A percentile compares a stretch with the other conserved stretches of the same genome.
phyloP scores from a whole-genome alignment of 345 rosid species.

The Hypericum androsaemum region DNA sequence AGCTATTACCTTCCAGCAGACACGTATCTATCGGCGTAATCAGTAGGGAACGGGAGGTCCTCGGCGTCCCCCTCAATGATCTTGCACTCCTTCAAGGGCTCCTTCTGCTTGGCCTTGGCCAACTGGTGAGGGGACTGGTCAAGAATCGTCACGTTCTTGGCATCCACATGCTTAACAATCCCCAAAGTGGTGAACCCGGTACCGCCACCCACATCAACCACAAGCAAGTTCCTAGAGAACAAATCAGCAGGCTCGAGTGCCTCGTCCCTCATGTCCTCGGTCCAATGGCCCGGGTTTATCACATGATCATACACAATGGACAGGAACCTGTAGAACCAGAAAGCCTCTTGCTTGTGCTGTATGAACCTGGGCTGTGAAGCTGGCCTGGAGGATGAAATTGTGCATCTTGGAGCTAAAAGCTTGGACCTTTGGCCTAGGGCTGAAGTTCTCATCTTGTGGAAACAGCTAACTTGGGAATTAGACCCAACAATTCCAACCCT shows the following conservation, averaged over 20 bases:
- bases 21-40: slow-evolving; percentile 88
- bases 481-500: slow-evolving; percentile 35
- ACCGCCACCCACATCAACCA: slow-evolving; percentile 99
- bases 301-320: slow-evolving; percentile 91
- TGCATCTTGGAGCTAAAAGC: slow-evolving; percentile 38
- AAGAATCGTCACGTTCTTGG: slow-evolving; percentile 88
- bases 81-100: slow-evolving; percentile 89
- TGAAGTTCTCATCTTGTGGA: slow-evolving; percentile 25
- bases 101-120: slow-evolving; percentile 88
- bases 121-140: slow-evolving; percentile 99
- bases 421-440: slow-evolving; percentile 23
- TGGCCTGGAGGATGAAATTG: slow-evolving; percentile 69
- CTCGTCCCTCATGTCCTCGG: slow-evolving; percentile 95
- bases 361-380: slow-evolving; percentile 92
- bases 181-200: slow-evolving; percentile 98
- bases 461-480: slow-evolving; percentile 29
- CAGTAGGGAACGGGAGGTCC: slow-evolving; percentile 79
- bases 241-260: slow-evolving; percentile 98
- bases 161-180: slow-evolving; percentile 86
- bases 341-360: slow-evolving; percentile 96
- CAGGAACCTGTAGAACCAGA: slow-evolving; percentile 94
- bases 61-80: slow-evolving; percentile 94
- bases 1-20: slow-evolving; percentile 82
- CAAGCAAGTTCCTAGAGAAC: slow-evolving; percentile 50
- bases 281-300: slow-evolving; percentile 90